phyloP scores from a whole-genome alignment of 257 asterid species.

The Petrea volubilis region DNA sequence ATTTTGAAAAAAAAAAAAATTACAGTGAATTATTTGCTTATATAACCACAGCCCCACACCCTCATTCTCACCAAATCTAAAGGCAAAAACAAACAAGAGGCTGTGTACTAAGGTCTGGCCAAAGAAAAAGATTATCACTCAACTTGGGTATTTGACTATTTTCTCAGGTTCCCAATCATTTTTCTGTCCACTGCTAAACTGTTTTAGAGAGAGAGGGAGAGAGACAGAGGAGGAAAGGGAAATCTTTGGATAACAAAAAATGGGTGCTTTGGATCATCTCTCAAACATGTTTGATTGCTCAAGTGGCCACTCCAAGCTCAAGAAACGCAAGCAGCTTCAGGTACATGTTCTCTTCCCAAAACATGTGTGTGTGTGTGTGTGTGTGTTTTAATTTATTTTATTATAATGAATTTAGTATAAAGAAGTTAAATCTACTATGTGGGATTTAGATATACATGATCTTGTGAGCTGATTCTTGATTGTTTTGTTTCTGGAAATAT shows the following conservation, averaged over 20 bases:
- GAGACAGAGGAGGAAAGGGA: neutral
- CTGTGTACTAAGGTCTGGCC: neutral
- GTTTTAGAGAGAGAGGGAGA: neutral
- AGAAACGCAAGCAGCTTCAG: slow-evolving; percentile 83
- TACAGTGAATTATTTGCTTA: neutral
- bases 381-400: neutral
- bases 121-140: neutral
- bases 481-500: neutral
- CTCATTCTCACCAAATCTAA: neutral
- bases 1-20: neutral
- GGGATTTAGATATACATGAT: neutral
- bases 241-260: slow-evolving; percentile 11
- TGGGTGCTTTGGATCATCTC: slow-evolving; percentile 88
- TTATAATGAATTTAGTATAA: neutral
- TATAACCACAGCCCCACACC: neutral
- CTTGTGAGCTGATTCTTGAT: neutral
- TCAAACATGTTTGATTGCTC: slow-evolving; percentile 82
- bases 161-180: neutral
- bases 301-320: slow-evolving; percentile 52
- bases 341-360: slow-evolving; percentile 20
- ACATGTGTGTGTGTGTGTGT: neutral
- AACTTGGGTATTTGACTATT: slow-evolving; percentile 11
- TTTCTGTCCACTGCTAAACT: neutral
- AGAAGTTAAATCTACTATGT: neutral
- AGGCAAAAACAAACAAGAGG: slow-evolving; percentile 3